Base-by-base conservation (phyloP, 2,329 filamentous ascomycete genomes). In the Trichoderma atroviride region DNA sequence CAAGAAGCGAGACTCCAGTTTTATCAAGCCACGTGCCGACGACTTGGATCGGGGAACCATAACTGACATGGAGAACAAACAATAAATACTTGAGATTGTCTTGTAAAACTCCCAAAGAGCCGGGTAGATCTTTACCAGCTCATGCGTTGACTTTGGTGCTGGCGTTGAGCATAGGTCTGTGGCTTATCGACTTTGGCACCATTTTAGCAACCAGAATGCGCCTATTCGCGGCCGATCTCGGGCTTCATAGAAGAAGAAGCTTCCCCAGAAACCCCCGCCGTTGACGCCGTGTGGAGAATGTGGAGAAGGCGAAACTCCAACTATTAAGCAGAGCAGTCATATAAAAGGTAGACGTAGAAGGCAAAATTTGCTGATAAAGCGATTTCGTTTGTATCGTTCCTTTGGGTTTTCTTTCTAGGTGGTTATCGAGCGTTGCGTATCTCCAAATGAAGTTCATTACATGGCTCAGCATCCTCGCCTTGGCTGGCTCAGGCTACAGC, bases 251-350 rank as follows among this genome's bases (percentile, higher is more conserved):
- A 55, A 40, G 37, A 19, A 24, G 9, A 16, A n/a, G n/a, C 16
- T 37, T 53, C 43, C 61, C n/a, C 31, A 40, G 60, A 55, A 27
- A 53, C 24, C 31, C 60, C 61, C 61, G 61, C 61, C 61, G 24
- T 64, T 64, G 37, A 64, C 61, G 61, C 61, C 61, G 50, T 22
- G 61, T 55, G 61, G 61, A 37, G 61, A 64, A 37, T 40, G 33
- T 29, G 50, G 61, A 27, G 33, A 35, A 53, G 22, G 47, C 50
- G 22, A 53, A 53, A 43, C 50, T 24, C 33, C 31, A 2, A 64
- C n/a, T 22, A 37, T 16, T 4, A 63, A 5, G n/a, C 11, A 40
- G 14, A 43, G 50, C 61, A 16, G 7, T 33, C 61, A 7, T 64
- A 64, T 64, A 64, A 55, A 64, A 37, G 29, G 27, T 33, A 64